These are phyloP conservation scores for Huiozyma sinensis DNA, from an alignment of 805 yeast species.

Conservation along the genomic window DNA sequence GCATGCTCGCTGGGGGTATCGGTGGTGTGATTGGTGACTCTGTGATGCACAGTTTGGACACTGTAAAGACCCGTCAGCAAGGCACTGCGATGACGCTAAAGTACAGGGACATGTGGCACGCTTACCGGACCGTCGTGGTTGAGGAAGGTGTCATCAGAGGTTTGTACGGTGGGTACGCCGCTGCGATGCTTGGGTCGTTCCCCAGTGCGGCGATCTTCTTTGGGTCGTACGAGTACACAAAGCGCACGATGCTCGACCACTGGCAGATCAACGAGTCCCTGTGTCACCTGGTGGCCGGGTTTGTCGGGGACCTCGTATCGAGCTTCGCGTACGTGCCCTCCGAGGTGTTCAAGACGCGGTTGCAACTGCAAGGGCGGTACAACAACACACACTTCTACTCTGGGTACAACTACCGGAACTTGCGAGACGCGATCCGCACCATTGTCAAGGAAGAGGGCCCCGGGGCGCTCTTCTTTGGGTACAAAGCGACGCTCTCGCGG, in stretches of 20 bases:
- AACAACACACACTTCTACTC: constrained; percentile 70
- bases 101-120: constrained; percentile 65
- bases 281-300: constrained; percentile 75
- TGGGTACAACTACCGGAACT: constrained; percentile 79
- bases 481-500: constrained; percentile 84
- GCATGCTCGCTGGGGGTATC: constrained; percentile 50
- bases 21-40: constrained; percentile 94
- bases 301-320: constrained; percentile 86
- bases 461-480: constrained; percentile 74
- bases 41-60: constrained; percentile 89
- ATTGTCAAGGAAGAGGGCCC: constrained; percentile 64
- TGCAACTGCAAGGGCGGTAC: constrained; percentile 83
- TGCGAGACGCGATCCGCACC: constrained; percentile 56
- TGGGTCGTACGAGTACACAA: constrained; percentile 76
- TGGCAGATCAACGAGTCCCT: constrained; percentile 64
- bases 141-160: constrained; percentile 85
- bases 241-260: constrained; percentile 56
- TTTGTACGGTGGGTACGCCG: constrained; percentile 82
- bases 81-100: constrained; percentile 63
- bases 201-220: constrained; percentile 95
- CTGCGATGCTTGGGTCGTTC: constrained; percentile 85
- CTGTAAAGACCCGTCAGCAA: constrained; percentile 94
- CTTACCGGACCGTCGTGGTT: constrained; percentile 60
- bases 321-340: constrained; percentile 88
- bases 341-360: constrained; percentile 85